Evolutionary conservation across 2,329 filamentous ascomycete genomes (phyloP).

Genomic region (Zalaria sp.): DNA sequence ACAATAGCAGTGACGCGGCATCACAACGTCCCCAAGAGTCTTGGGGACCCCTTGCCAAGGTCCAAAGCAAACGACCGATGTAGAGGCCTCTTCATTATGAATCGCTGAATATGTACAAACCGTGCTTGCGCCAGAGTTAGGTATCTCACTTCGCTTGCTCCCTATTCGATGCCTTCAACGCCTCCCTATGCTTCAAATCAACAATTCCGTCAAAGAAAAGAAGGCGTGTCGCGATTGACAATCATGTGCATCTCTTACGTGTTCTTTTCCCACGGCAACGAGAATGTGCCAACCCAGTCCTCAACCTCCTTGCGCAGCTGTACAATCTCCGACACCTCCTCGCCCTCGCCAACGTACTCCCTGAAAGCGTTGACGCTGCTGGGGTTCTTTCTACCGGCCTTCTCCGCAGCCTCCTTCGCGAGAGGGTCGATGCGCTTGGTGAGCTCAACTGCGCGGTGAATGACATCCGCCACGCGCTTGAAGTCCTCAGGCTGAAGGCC

Average conservation of each 20-base stretch:
- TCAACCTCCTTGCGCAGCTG: constrained; percentile 62
- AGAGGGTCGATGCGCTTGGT: constrained; percentile 62
- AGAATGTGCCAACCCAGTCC: constrained; percentile 64
- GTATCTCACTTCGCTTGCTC: no score
- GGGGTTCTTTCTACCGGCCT: constrained; percentile 51
- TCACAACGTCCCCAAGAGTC: no score
- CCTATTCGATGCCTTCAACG: no score
- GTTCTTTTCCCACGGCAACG: constrained; percentile 48
- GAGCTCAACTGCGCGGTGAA: constrained; percentile 49
- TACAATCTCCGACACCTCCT: constrained; percentile 55
- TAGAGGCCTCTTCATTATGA: no score
- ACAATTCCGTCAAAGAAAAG: no score
- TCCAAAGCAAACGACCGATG: no score
- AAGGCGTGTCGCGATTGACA: no score
- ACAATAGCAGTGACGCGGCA: no score
- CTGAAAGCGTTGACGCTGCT: constrained; percentile 54
- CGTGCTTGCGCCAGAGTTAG: no score
- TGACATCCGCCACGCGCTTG: constrained; percentile 9
- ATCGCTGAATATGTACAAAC: no score
- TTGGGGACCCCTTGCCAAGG: no score
- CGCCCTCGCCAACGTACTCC: constrained; percentile 53
- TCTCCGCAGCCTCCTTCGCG: constrained; percentile 53
- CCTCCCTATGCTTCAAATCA: no score
- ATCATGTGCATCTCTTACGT: background rate
- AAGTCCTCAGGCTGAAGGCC: constrained; percentile 73